Base-by-base conservation (phyloP, 768 basidiomycete genomes). In the Boletus patriciae region DNA sequence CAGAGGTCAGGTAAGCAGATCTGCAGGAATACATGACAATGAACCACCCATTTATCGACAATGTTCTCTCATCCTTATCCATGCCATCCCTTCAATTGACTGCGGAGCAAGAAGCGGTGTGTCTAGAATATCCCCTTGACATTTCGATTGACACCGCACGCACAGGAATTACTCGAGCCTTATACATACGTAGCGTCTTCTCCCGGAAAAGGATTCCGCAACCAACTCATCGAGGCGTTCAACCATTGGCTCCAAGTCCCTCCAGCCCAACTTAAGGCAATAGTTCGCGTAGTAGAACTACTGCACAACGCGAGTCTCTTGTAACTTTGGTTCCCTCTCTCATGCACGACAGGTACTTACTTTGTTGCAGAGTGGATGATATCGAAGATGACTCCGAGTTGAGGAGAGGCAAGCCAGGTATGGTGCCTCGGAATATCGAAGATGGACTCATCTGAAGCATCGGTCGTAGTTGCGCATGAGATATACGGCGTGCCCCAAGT, bases 401-500 rank as follows among this genome's bases (percentile, higher is more conserved):
- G 36, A 79, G 94, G 29, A 76, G 96, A 61, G 96, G 96, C 4
- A 79, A 83, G 33, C 95, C 95, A 65, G 91, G 90, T 89, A 62
- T 34, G n/a, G 13, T 38, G 9, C 55, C 25, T 41, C 38, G 47
- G 46, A 19, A 31, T 42, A 18, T 51, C 33, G 36, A 12, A 21
- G 23, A n/a, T 4, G 5, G 41, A n/a, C 37, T n/a, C n/a, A 33
- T 29, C 23, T 54, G 42, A 51, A 34, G 16, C 19, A 0, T 19
- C 25, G 29, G 18, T 52, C 44, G 19, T 25, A 87, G 95, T 94
- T 19, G 86, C 95, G 0, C 95, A 99, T 75, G 93, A 90, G 78
- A 94, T 99, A 62, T 99, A 94, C 65, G 96, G 96, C 4, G 78
- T 97, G 3, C 92, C 96, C 1, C 95, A 98, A 70, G 96, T 95